These are phyloP conservation scores for Cylindrotheca closterium DNA, from an alignment of 108 stramenopile genomes.

Conservation along the genomic window DNA sequence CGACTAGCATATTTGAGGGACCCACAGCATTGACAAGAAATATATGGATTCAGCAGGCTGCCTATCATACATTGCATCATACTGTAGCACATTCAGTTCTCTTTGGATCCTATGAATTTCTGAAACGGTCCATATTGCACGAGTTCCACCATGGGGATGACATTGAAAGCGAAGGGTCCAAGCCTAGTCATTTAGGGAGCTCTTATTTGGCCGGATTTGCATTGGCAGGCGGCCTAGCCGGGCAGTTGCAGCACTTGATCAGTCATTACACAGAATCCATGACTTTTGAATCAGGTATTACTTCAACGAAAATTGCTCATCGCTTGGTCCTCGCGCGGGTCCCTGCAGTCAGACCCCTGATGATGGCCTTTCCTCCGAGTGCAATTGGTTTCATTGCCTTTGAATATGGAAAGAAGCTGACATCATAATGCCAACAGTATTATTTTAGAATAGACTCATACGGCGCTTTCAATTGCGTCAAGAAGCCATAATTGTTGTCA, in stretches of 20 bases:
- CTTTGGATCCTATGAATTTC: constrained; percentile 68
- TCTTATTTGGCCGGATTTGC: constrained; percentile 25
- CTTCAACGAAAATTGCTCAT: not conserved
- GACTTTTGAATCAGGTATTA: constrained; percentile 9
- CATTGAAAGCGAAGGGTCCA: too few species aligned
- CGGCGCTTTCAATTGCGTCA: too few species aligned
- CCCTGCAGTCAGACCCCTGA: constrained; percentile 38
- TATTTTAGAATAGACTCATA: too few species aligned
- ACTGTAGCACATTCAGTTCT: constrained; percentile 55
- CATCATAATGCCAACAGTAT: too few species aligned
- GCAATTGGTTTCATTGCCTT: constrained; percentile 73
- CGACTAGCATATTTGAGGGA: constrained; percentile 20
- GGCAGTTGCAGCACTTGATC: constrained; percentile 55
- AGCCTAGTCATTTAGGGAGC: not conserved
- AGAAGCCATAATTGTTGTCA: too few species aligned
- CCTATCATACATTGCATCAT: constrained; percentile 43
- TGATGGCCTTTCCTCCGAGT: constrained; percentile 56
- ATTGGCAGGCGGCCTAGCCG: constrained; percentile 64
- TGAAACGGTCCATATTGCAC: constrained; percentile 38
- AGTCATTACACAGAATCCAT: constrained; percentile 55
- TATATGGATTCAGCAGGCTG: not conserved
- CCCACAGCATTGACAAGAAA: not conserved
- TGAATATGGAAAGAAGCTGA: constrained; percentile 61
- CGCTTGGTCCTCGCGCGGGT: not conserved
- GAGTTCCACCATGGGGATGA: not conserved